Percentiles rank a stretch among this genome's conserved stretches.
Conservation (phyloP, 805 yeast genomes). For the Metschnikowia similis region DNA sequence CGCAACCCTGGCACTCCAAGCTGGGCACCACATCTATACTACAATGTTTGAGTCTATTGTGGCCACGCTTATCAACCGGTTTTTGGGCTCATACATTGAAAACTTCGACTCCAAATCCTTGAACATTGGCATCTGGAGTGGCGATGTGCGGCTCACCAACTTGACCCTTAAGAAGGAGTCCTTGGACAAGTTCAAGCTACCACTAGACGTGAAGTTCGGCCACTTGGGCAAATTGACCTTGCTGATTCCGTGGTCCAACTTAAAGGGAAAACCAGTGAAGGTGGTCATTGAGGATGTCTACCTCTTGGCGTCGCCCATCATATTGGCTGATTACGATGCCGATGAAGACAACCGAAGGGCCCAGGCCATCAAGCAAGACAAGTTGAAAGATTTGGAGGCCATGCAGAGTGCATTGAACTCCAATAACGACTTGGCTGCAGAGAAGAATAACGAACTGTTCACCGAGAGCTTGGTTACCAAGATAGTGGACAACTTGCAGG, state of each 20-base stretch:
- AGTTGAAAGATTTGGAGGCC: constrained; percentile 62
- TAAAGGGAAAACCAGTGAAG: constrained; percentile 89
- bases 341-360: constrained; percentile 59
- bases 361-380: constrained; percentile 60
- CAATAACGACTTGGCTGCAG: constrained; percentile 31
- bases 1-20: neutral
- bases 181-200: constrained; percentile 78
- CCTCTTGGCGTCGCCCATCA: constrained; percentile 72
- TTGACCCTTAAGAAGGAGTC: constrained; percentile 83
- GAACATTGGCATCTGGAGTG: constrained; percentile 96
- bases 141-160: constrained; percentile 84
- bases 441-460: constrained; percentile 59
- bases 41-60: constrained; percentile 63
- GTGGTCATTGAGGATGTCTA: constrained; percentile 83
- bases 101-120: constrained; percentile 93
- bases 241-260: constrained; percentile 95
- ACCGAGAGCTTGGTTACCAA: constrained; percentile 85
- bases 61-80: constrained; percentile 57
- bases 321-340: constrained; percentile 49
- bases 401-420: constrained; percentile 45
- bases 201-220: constrained; percentile 85
- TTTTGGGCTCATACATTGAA: constrained; percentile 75
- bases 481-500: constrained; percentile 86
- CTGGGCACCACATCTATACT: neutral
- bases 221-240: constrained; percentile 83